Percentiles rank a stretch among this genome's conserved stretches.
phyloP scores from a whole-genome alignment of 495 filamentous ascomycete genomes.

The Extremus antarcticus region DNA sequence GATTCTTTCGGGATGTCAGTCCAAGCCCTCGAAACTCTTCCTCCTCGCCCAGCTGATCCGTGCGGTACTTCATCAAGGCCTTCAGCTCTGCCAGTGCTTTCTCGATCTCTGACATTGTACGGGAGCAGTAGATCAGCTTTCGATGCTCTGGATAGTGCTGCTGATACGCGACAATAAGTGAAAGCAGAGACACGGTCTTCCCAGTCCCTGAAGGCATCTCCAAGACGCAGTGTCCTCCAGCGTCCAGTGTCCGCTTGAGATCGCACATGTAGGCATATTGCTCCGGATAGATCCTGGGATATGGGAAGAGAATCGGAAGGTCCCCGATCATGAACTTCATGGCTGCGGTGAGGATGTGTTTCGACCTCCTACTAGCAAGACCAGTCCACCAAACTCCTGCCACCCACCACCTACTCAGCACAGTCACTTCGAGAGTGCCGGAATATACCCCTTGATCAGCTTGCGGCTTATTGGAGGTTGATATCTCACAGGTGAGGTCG shows the following conservation, averaged over 20 bases:
- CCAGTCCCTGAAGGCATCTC: conserved; percentile 99
- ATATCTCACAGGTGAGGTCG: no score
- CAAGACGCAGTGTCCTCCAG: conserved; percentile 88
- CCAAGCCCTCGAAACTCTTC: conserved; percentile 92
- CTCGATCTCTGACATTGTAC: conserved; percentile 92
- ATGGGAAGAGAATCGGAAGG: conserved; percentile 89
- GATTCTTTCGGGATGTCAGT: conserved; percentile 89
- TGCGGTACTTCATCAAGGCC: conserved; percentile 84
- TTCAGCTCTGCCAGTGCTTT: conserved; percentile 91
- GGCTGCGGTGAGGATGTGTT: neutral
- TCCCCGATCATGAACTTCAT: conserved; percentile 99
- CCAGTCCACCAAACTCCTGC: no score
- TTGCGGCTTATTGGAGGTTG: no score
- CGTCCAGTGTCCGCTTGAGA: conserved; percentile 93
- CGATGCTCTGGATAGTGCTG: conserved; percentile 79
- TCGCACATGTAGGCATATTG: conserved; percentile 99
- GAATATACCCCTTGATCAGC: no score
- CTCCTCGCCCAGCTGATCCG: conserved; percentile 70
- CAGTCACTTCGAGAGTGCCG: no score
- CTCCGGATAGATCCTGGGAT: conserved; percentile 94
- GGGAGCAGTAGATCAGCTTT: conserved; percentile 97
- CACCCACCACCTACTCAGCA: no score
- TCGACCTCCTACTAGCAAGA: no score
- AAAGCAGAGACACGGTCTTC: conserved; percentile 91
- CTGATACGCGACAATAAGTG: conserved; percentile 93